phyloP scores from a whole-genome alignment of 805 yeast species.

The Candida broadrunensis region DNA sequence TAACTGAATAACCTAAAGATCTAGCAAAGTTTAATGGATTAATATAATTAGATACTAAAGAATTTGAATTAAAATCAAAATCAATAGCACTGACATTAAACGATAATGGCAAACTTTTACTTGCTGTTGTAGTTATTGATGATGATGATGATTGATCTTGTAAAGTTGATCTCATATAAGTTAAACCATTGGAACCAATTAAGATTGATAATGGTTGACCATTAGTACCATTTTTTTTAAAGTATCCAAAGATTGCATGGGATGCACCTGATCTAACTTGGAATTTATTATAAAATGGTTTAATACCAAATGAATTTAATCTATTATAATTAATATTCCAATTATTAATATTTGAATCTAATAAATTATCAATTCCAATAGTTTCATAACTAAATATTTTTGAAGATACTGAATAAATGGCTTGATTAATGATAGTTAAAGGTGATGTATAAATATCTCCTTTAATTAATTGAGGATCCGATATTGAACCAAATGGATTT shows the following conservation, averaged over 20 bases:
- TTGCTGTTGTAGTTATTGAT: slow-evolving; percentile 23
- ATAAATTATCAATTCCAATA: slow-evolving; percentile 54
- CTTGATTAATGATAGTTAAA: slow-evolving; percentile 49
- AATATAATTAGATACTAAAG: slow-evolving; percentile 62
- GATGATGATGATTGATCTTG: too few relatives aligned
- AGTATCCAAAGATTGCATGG: slow-evolving; percentile 71
- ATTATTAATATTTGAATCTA: slow-evolving; percentile 55
- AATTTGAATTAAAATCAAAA: slow-evolving; percentile 51
- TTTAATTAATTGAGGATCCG: slow-evolving; percentile 50
- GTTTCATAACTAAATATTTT: slow-evolving; percentile 70
- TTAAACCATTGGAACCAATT: slow-evolving; percentile 65
- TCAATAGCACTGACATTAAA: slow-evolving; percentile 77
- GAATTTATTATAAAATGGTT: slow-evolving; percentile 58
- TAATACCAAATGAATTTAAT: slow-evolving; percentile 49
- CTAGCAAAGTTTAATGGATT: slow-evolving; percentile 62
- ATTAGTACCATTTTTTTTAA: slow-evolving; percentile 29
- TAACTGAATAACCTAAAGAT: slow-evolving; percentile 60
- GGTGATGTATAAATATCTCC: slow-evolving; percentile 55
- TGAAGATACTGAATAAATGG: slow-evolving; percentile 49
- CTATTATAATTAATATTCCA: slow-evolving; percentile 57
- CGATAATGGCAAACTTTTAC: slow-evolving; percentile 50
- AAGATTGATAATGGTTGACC: slow-evolving; percentile 46
- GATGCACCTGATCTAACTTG: slow-evolving; percentile 87
- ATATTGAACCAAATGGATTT: slow-evolving; percentile 59
- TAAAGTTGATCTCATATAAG: slow-evolving; percentile 64